Conservation (phyloP, 352 stramenopile genomes). For the Plasmopara muralis region DNA sequence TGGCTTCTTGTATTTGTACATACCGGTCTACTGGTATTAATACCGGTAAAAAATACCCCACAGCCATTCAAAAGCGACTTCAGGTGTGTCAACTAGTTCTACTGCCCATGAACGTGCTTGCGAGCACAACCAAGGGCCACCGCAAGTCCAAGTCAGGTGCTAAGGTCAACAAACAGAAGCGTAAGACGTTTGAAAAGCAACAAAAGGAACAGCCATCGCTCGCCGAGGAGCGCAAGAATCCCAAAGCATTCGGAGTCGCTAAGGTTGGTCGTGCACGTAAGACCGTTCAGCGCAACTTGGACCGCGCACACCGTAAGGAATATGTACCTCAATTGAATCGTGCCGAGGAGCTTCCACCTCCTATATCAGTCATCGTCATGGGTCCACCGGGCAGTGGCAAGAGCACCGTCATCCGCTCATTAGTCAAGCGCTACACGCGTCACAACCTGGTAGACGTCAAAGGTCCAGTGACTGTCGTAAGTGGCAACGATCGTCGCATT, state of each 20-base stretch:
- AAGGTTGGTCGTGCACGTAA: slow-evolving; percentile 95
- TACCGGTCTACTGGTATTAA: no score
- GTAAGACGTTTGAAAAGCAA: slow-evolving; percentile 84
- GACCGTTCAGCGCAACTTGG: slow-evolving; percentile 96
- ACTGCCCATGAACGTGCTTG: no score
- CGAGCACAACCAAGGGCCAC: slow-evolving; percentile 48
- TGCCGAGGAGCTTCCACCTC: slow-evolving; percentile 84
- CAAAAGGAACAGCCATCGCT: slow-evolving; percentile 71
- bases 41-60: no score
- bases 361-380: slow-evolving; percentile 96
- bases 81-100: no score
- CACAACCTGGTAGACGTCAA: slow-evolving; percentile 96
- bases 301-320: slow-evolving; percentile 96
- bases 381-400: slow-evolving; percentile 96
- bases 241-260: slow-evolving; percentile 94
- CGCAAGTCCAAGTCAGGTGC: slow-evolving; percentile 81
- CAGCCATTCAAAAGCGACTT: no score
- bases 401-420: slow-evolving; percentile 94
- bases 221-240: slow-evolving; percentile 93
- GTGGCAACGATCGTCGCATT: slow-evolving; percentile 95
- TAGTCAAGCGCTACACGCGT: slow-evolving; percentile 99
- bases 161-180: slow-evolving; percentile 95
- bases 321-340: slow-evolving; percentile 90
- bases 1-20: no score
- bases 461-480: slow-evolving; percentile 98